Evolutionary conservation across 2,329 filamentous ascomycete genomes (phyloP).

Genomic region (Dactylonectria macrodidyma): DNA sequence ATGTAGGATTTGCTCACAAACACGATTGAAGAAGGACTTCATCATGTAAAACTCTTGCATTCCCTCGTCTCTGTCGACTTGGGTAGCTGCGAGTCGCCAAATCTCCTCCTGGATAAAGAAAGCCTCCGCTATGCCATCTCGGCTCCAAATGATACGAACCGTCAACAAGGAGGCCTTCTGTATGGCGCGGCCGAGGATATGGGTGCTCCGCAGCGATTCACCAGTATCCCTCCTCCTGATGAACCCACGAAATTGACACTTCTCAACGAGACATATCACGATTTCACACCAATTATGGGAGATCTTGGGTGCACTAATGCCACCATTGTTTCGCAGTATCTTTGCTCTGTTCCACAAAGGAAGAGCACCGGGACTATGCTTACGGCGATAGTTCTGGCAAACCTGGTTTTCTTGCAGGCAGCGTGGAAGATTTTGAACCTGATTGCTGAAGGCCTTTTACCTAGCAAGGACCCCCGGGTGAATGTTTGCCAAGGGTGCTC

Average conservation of each 20-base stretch:
- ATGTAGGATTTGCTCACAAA: neutral
- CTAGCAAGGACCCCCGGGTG: neutral
- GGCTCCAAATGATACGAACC: slow-evolving; percentile 25
- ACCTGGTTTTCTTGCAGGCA: slow-evolving; percentile 36
- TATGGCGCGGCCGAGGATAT: neutral
- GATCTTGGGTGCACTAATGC: neutral
- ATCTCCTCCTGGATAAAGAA: slow-evolving; percentile 15
- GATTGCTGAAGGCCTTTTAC: slow-evolving; percentile 21
- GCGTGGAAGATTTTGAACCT: slow-evolving; percentile 30
- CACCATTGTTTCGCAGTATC: slow-evolving; percentile 32
- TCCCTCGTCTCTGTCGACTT: slow-evolving; percentile 31
- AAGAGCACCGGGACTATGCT: slow-evolving; percentile 34
- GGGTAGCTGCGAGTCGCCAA: slow-evolving; percentile 15
- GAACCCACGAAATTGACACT: neutral
- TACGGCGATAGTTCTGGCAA: slow-evolving; percentile 27
- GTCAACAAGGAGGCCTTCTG: slow-evolving; percentile 11
- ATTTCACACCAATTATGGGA: slow-evolving; percentile 18
- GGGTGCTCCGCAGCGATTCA: slow-evolving; percentile 8
- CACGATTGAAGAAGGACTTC: slow-evolving; percentile 18
- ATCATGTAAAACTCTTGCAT: slow-evolving; percentile 27
- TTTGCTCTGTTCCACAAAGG: slow-evolving; percentile 31
- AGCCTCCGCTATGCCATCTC: slow-evolving; percentile 32
- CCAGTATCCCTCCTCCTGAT: slow-evolving; percentile 18
- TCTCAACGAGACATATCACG: slow-evolving; percentile 27
- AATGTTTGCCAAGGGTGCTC: slow-evolving; percentile 22